Evolutionary conservation across 306 rosid species (phyloP), one percentile per base, ranked within the genome.

Genomic region (Cucumis cinereus): DNA sequence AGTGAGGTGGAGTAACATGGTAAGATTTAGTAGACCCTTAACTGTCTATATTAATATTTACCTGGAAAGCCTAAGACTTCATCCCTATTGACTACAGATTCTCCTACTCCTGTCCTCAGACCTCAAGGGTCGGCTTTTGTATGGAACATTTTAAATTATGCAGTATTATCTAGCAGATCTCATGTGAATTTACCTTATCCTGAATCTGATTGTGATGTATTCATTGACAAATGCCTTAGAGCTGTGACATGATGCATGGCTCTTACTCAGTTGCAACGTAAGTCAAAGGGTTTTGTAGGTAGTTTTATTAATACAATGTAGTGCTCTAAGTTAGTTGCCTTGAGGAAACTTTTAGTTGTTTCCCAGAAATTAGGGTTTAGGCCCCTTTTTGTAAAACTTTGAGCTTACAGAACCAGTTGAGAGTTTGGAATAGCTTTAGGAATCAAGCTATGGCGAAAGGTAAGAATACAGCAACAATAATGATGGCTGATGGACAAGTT

Each of bases 1-100:
- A 78, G 85, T 82, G 74, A 92, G 78, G 82, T 85, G 72, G 79
- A 73, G 82, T 83, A 89, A 81, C 80, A 79, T 85, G 88, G 98
- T 94, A 84, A 87, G 90, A 35, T 54, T 77, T 77, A 63, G 69
- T 11, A 56, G 36, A 23, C 62, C 80, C 12, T 81, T 24, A 47
- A 60, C 82, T 41, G 45, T 56, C 68, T 23, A 41, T 69, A 54
- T 62, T 74, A 41, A 56, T 78, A 61, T 75, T 61, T 64, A 24
- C 77, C 52, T 60, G 50, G 17, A 47, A 49, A 50, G 74, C 80
- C 80, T 16, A 33, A 62, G 71, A 45, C 15, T 6, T 28, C 50
- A 58, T 15, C 69, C 55, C 68, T 57, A 60, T 61, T 83, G 78
- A 16, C 19, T 30, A 19, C 63, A 2, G 23, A 40, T 53, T 73